Evolutionary conservation across 75 land plant genomes (phyloP), one percentile per base, ranked within the genome.

Genomic region (Azolla pinnata): DNA sequence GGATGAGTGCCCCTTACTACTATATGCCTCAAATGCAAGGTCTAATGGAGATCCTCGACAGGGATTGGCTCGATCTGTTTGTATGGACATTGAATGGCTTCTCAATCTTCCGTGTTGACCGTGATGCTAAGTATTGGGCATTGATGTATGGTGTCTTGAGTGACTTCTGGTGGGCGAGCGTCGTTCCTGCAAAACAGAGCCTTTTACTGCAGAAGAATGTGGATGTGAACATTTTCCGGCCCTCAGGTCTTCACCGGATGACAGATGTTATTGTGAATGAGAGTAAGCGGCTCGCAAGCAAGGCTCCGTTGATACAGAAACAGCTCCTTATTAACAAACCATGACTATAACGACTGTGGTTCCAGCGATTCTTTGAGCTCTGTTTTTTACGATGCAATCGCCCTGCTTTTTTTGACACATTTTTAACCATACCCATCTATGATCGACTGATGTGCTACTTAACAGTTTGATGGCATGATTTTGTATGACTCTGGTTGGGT

Each of bases 21-120:
- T 73, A 58, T 48, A 80, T 86, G 69, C 90, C 89, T 27, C 86
- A 83, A 55, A 75, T 75, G 7, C 89, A 85, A 48, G 86, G 86
- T 2, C 76, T 82, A 7, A 64, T 85, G 69, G 89, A 85, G 62
- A 83, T 85, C 46, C 40, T 79, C 32, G 87, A 80, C 31, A 63
- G 74, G 17, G 77, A 83, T 40, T 80, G 83, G 87, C 67, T 86
- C 73, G 87, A 86, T 60, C 70, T 86, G 31, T 86, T 77, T 65
- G 69, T 76, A 31, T 86, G 90, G 90, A 80, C 84, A n/a, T 62
- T 68, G 27, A 81, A 75, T 47, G 83, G 87, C 0, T 75, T 81
- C 60, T 63, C 71, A 49, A 49, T 80, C 19, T 83, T 77, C 35
- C 57, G 87, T 55, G 21, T 86, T 8, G 28, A 77, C 7, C 54